These are phyloP conservation scores for Extremus antarcticus DNA, from an alignment of 495 filamentous ascomycete species.

Conservation along the genomic window DNA sequence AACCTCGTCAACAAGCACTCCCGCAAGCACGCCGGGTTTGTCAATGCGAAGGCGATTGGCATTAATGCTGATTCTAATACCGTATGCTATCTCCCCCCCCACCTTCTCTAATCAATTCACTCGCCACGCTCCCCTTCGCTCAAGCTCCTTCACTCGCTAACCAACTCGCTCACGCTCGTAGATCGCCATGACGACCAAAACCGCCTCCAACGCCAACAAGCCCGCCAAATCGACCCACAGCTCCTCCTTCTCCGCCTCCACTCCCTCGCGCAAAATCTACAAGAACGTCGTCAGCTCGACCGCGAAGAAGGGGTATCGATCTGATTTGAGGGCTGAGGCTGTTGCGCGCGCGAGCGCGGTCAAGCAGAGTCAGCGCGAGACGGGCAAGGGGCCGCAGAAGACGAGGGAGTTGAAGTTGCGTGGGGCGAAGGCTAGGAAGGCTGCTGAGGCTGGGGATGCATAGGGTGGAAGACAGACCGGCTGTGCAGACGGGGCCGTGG, in stretches of 20 bases:
- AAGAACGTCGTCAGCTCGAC: conserved; percentile 66
- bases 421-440: conserved; percentile 72
- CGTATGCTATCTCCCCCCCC: neutral
- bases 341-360: conserved; percentile 83
- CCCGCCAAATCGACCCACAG: conserved; percentile 44
- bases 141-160: neutral
- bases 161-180: too few relatives aligned
- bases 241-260: conserved; percentile 54
- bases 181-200: conserved; percentile 64
- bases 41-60: conserved; percentile 79
- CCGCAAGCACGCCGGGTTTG: conserved; percentile 86
- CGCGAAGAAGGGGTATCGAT: conserved; percentile 62
- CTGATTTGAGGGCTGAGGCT: conserved; percentile 76
- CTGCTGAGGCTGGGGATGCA: conserved; percentile 19
- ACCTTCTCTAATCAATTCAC: too few relatives aligned
- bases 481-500: too few relatives aligned
- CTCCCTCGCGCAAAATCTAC: conserved; percentile 61
- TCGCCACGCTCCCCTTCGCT: neutral
- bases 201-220: conserved; percentile 53
- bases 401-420: conserved; percentile 59
- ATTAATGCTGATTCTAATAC: conserved; percentile 14
- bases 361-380: conserved; percentile 61
- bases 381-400: too few relatives aligned
- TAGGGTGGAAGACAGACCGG: too few relatives aligned
- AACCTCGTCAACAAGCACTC: conserved; percentile 84